Evolutionary conservation across 2,329 filamentous ascomycete species (phyloP).

Genomic region (Aspergillus japonicus): DNA sequence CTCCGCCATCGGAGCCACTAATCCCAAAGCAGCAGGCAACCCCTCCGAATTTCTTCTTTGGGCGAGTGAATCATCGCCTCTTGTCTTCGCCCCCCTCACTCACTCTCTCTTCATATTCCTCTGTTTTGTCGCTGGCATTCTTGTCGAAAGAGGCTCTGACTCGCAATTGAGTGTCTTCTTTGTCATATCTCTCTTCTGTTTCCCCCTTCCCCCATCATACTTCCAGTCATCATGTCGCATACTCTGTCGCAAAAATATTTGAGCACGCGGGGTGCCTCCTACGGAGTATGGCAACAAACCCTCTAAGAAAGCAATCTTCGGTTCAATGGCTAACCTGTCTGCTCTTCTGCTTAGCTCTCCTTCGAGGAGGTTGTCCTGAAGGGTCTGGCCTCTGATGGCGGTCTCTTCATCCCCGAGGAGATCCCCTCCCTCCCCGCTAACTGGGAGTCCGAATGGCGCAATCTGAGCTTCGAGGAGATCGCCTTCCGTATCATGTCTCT

Average conservation of each 20-base stretch:
- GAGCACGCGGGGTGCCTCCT: slow-evolving; percentile 33
- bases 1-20: slow-evolving; percentile 29
- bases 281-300: slow-evolving; percentile 25
- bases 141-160: background rate
- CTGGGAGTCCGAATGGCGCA: slow-evolving; percentile 28
- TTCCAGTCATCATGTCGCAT: slow-evolving; percentile 22
- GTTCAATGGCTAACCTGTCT: slow-evolving; percentile 12
- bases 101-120: background rate
- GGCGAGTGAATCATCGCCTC: background rate
- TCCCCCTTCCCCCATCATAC: background rate
- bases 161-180: slow-evolving; percentile 1
- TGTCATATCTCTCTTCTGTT: background rate
- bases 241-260: slow-evolving; percentile 35
- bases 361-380: slow-evolving; percentile 92
- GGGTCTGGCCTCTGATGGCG: slow-evolving; percentile 80
- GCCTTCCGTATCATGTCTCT: slow-evolving; percentile 75
- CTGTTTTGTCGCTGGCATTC: background rate
- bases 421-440: slow-evolving; percentile 24
- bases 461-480: slow-evolving; percentile 27
- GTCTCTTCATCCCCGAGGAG: slow-evolving; percentile 79
- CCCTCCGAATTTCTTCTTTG: slow-evolving; percentile 15
- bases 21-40: slow-evolving; percentile 13
- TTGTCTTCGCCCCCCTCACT: background rate
- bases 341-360: slow-evolving; percentile 53
- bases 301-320: background rate